Percentiles rank a stretch among this genome's conserved stretches.
Evolutionary conservation across 2,329 filamentous ascomycete genomes (phyloP).

Genomic region (Fusarium subtropicale): DNA sequence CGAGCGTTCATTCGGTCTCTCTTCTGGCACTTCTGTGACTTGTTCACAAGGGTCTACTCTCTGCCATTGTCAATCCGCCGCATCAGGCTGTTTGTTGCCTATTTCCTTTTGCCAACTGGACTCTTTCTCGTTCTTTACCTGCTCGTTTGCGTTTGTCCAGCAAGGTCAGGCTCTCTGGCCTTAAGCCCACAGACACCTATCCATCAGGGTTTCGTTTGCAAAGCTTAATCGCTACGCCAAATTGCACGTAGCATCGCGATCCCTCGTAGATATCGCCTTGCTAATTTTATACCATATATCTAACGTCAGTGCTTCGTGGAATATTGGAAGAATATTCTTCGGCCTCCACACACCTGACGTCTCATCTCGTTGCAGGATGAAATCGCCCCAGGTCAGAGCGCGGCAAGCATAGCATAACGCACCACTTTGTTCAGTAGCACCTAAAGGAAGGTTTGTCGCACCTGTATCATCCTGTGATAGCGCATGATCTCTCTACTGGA

Average conservation of each 20-base stretch:
- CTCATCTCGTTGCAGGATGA: conserved; percentile 26
- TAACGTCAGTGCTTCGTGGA: conserved; percentile 10
- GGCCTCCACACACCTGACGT: conserved; percentile 20
- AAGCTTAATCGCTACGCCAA: conserved; percentile 14
- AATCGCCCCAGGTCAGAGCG: conserved; percentile 17
- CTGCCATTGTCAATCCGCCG: conserved; percentile 30
- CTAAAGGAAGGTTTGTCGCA: conserved; percentile 18
- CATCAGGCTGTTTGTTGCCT: not conserved
- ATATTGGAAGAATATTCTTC: conserved; percentile 10
- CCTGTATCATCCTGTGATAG: conserved; percentile 5
- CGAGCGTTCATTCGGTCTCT: conserved; percentile 26
- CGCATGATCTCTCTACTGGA: conserved; percentile 8
- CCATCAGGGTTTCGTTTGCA: not conserved
- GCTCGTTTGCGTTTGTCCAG: conserved; percentile 7
- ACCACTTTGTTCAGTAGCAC: conserved; percentile 20
- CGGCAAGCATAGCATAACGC: conserved; percentile 7
- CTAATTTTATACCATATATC: conserved; percentile 1
- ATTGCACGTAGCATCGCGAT: conserved; percentile 21
- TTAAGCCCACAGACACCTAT: not conserved
- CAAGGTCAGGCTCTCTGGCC: not conserved
- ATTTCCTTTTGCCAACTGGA: conserved; percentile 31
- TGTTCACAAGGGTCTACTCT: conserved; percentile 34
- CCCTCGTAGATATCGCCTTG: conserved; percentile 14
- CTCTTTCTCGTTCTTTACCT: conserved; percentile 35
- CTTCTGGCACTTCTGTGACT: conserved; percentile 29